Evolutionary conservation across 192 early-diverging fungal genomes (phyloP).

Genomic region (Coemansia sp.): DNA sequence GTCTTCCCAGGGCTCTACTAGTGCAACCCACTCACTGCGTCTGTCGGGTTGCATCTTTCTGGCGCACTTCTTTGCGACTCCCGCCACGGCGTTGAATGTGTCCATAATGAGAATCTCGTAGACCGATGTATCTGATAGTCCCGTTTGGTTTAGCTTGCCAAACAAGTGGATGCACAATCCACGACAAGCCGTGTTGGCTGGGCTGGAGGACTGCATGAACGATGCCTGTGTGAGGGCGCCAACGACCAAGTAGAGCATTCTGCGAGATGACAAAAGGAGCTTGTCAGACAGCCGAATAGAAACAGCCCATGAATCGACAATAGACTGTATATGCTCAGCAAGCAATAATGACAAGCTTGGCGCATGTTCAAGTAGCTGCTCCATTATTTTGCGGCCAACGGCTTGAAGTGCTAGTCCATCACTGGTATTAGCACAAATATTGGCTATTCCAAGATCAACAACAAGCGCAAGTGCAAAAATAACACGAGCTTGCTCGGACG

Average conservation of each 20-base stretch:
- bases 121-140: not conserved
- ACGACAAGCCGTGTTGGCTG: conserved; percentile 23
- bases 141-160: not conserved
- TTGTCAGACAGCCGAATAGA: not conserved
- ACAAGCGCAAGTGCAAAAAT: conserved; percentile 30
- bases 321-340: conserved; percentile 1
- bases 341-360: conserved; percentile 7
- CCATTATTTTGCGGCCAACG: conserved; percentile 12
- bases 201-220: conserved; percentile 10
- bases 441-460: conserved; percentile 25
- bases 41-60: conserved; percentile 1
- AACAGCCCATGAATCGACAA: conserved; percentile 20
- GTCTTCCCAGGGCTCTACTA: conserved; percentile 11
- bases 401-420: conserved; percentile 13
- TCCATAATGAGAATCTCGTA: conserved; percentile 16
- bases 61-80: conserved; percentile 11
- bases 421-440: not conserved
- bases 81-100: conserved; percentile 16
- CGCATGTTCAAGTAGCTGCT: conserved; percentile 12
- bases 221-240: conserved; percentile 19
- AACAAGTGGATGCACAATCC: conserved; percentile 20
- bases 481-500: conserved; percentile 7
- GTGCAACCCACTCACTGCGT: conserved; percentile 21
- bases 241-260: conserved; percentile 7
- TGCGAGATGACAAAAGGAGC: conserved; percentile 15